Evolutionary conservation across 495 filamentous ascomycete species (phyloP), one percentile per base, ranked within the genome.

Genomic region (Oleoguttula mirabilis): DNA sequence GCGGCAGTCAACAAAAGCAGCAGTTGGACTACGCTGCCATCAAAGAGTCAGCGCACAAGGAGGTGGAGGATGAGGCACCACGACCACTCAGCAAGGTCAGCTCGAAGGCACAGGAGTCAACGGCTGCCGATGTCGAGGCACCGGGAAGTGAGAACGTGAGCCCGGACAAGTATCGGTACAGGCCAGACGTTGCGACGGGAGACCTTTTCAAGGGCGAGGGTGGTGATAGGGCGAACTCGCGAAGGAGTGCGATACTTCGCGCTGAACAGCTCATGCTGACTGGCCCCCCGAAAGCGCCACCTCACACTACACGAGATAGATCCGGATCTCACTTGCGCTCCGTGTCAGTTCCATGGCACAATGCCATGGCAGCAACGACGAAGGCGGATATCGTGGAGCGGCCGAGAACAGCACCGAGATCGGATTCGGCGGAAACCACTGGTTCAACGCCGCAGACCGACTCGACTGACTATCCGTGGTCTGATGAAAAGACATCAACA

Each of bases 361-460:
- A n/a, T n/a, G n/a, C n/a, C n/a, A n/a, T n/a, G n/a, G n/a, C n/a
- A n/a, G n/a, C n/a, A n/a, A n/a, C n/a, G n/a, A n/a, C n/a, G 17
- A 57, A 50, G 34, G 22, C 43, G 14, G 43, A 39, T 17, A 16
- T 32, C 16, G 21, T 10, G n/a, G 47, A 49, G 10, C 33, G 48
- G 10, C 51, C 55, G 5, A 45, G 43, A 35, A 37, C 47, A 8
- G 38, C 52, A 1, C 32, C 49, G 5, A 32, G 50, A 10, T 43
- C 51, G 16, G 57, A 56, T 19, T 54, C 56, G 8, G 44, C 47
- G 39, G 53, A 58, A 21, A 55, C 43, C 1, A 39, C 34, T 22
- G 39, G 36, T 10, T 57, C 56, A 10, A 60, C 58, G 10, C 58
- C 60, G n/a, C 39, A 48, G 7, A 60, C 61, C 2, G 45, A 48